phyloP scores from a whole-genome alignment of 345 rosid genomes.

The Ceriops decandra region DNA sequence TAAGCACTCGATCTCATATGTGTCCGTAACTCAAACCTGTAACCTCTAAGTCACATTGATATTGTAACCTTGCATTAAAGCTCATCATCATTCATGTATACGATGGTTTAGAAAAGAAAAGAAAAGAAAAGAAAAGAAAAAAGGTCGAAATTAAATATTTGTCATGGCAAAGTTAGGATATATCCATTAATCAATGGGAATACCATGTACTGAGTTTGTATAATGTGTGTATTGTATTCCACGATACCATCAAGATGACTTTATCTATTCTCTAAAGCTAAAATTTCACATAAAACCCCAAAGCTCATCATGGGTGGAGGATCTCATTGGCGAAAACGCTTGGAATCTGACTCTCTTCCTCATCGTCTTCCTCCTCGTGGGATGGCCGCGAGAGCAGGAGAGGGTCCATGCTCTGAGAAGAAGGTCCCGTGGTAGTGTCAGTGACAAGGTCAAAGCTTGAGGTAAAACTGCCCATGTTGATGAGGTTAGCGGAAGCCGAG shows the following conservation, averaged over 20 bases:
- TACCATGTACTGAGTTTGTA: too few species aligned
- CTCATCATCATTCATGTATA: too few species aligned
- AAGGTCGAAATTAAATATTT: too few species aligned
- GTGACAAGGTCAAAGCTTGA: constrained; percentile 48
- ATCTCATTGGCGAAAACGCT: constrained; percentile 35
- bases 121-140: too few species aligned
- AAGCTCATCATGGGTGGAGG: constrained; percentile 39
- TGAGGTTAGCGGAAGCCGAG: constrained; percentile 71
- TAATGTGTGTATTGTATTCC: neutral
- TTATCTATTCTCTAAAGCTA: too few species aligned
- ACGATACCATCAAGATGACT: neutral
- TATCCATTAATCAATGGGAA: too few species aligned
- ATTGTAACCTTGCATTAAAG: too few species aligned
- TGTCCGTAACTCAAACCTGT: too few species aligned
- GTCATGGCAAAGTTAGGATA: too few species aligned
- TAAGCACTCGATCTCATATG: too few species aligned
- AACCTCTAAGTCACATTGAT: too few species aligned
- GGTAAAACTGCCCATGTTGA: constrained; percentile 46
- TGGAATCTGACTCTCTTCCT: constrained; percentile 52
- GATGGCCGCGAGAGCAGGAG: constrained; percentile 38
- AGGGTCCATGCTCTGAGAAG: constrained; percentile 53
- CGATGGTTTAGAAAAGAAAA: too few species aligned
- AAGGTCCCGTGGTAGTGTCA: constrained; percentile 39
- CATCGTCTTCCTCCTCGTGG: constrained; percentile 60
- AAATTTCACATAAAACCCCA: neutral